Conservation (phyloP, 1,139 yeast genomes). For the Candida sp. region DNA sequence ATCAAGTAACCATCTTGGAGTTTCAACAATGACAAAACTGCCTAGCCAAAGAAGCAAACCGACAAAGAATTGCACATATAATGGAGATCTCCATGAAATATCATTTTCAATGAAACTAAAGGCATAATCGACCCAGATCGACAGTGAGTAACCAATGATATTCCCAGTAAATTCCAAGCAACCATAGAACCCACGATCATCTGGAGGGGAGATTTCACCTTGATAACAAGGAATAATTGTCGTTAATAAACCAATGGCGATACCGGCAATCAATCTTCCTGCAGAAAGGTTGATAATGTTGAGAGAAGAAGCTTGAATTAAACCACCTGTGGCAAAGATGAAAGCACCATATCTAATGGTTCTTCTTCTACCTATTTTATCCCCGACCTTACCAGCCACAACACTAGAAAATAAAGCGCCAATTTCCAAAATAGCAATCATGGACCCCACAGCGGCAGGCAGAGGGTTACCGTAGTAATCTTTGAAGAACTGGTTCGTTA, state of each 20-base stretch:
- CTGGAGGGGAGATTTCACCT: constrained; percentile 87
- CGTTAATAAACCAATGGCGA: constrained; percentile 88
- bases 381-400: constrained; percentile 74
- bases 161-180: constrained; percentile 94
- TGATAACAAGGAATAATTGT: constrained; percentile 96
- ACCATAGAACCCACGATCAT: constrained; percentile 83
- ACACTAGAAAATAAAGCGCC: constrained; percentile 84
- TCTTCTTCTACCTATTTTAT: constrained; percentile 72
- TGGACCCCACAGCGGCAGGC: constrained; percentile 48
- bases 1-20: constrained; percentile 87
- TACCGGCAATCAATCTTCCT: constrained; percentile 80
- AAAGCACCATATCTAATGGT: constrained; percentile 82
- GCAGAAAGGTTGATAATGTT: constrained; percentile 48
- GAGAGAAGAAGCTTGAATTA: constrained; percentile 58
- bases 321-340: constrained; percentile 79
- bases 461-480: constrained; percentile 65
- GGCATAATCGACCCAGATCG: constrained; percentile 90
- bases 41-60: constrained; percentile 71
- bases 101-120: constrained; percentile 57
- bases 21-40: constrained; percentile 74
- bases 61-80: constrained; percentile 71
- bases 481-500: constrained; percentile 71
- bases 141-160: constrained; percentile 78
- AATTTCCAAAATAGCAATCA: constrained; percentile 54
- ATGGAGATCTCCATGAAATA: constrained; percentile 77